Base-by-base conservation (phyloP, 2,329 filamentous ascomycete genomes). In the Myriosclerotinia duriaeana region DNA sequence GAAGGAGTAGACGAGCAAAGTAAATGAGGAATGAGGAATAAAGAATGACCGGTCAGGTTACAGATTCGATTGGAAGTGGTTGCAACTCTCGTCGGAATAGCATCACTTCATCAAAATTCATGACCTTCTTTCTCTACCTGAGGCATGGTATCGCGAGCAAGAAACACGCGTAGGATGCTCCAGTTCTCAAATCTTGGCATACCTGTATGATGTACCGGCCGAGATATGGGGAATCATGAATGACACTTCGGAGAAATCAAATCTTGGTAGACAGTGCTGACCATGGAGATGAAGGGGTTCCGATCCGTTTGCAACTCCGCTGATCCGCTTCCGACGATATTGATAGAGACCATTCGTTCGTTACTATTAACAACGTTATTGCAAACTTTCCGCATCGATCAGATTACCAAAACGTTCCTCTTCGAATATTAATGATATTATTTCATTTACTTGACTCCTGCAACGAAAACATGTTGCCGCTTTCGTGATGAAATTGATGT, bases 251-350 rank as follows among this genome's bases (percentile, higher is more conserved):
- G 44, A n/a, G 17, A 34, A 20, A 12, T 15, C 17, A 15, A 15
- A 12, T 30, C 26, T 12, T n/a, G 22, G 22, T 44, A 46, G 12
- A n/a, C 40, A 46, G 14, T 48, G 11, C 30, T 48, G 26, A 59
- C 17, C 36, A 36, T 22, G 42, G 20, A 44, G 14, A 14, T 60
- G 58, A 60, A 15, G 55, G 22, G 40, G 5, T 44, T 20, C 55
- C 26, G 7, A 22, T 50, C 30, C 56, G 56, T 22, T 36, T 60
- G 58, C 44, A 20, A 48, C 56, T 46, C 26, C 26, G 56, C 26
- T 48, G 42, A 22, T 36, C 42, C 12, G 42, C 20, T 38, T 50
- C 30, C 30, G 42, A 48, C 17, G 55, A 44, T 34, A 6, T 34
- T 34, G 30, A 44, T n/a, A 46, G 26, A 34, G 40, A n/a, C 17